Evolutionary conservation across 805 yeast species (phyloP), one percentile per base, ranked within the genome.

Genomic region (Starmerella lactis-condensi): DNA sequence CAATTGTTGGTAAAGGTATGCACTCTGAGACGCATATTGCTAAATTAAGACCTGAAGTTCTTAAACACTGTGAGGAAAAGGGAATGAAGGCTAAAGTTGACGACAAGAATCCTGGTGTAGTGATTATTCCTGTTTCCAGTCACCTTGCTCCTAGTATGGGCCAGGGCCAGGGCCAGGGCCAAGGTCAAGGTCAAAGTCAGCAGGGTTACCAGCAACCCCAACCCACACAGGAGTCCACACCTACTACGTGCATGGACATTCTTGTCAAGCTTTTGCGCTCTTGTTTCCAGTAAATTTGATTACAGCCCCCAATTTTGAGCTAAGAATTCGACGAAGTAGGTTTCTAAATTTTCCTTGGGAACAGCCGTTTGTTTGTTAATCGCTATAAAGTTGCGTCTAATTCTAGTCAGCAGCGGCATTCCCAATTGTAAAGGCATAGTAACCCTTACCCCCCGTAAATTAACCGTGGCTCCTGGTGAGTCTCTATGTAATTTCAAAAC

Each of bases 1-100:
- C 81, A 8, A 83, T 85, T 51, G 95, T 82, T 7, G 96, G 96
- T 7, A 85, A 85, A 53, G 96, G 95, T 6, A 48, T 70, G 25
- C 96, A 83, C 51, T 78, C 93, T 1, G 61, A 64, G 32, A 61
- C 70, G 41, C 92, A 91, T 10, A 67, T 79, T 31, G 83, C 93
- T 25, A 83, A 82, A 52, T 55, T 85, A 43, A 77, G 75, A 52
- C 95, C 95, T 2, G 94, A 94, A 0, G 69, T 82, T 13, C 89
- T 79, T 47, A 64, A 68, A 30, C 54, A 79, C 47, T 81, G 94
- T 53, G 48, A 56, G 21, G 75, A 78, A 43, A 67, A 74, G 26
- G 57, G 67, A 17, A 62, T 83, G 41, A 64, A 54, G 18, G 67
- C 66, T 40, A 60, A 67, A 42, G 60, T 75, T 22, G 85, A 82